Percentiles rank a stretch among this genome's conserved stretches.
Evolutionary conservation across 116 monocot genomes (phyloP).

Genomic region (Iris pallida): DNA sequence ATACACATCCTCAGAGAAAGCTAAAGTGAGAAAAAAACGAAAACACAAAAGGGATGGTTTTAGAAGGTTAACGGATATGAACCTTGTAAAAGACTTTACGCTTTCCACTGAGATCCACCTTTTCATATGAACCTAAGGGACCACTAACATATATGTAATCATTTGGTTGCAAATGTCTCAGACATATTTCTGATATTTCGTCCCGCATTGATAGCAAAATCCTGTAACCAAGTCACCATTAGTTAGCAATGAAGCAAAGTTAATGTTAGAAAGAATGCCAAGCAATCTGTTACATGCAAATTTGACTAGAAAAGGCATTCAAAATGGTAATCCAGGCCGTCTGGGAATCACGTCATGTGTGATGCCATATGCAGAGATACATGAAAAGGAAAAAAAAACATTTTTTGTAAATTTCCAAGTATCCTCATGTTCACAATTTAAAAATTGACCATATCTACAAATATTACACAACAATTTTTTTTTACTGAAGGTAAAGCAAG

Average conservation of each 20-base stretch:
- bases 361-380: too few species aligned
- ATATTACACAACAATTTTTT: too few species aligned
- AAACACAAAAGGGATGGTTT: background rate
- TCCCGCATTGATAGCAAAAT: conserved; percentile 39
- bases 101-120: conserved; percentile 27
- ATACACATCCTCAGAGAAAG: background rate
- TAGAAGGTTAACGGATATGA: background rate
- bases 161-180: conserved; percentile 49
- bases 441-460: too few species aligned
- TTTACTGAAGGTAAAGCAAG: too few species aligned
- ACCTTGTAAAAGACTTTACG: conserved; percentile 49
- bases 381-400: too few species aligned
- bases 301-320: too few species aligned
- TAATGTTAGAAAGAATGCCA: too few species aligned
- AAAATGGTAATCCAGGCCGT: too few species aligned
- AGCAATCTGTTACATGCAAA: too few species aligned
- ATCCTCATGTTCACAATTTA: too few species aligned
- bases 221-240: conserved; percentile 25
- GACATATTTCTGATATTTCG: conserved; percentile 45
- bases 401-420: too few species aligned
- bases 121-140: conserved; percentile 43
- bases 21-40: background rate
- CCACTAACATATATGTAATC: conserved; percentile 69
- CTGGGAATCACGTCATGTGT: too few species aligned
- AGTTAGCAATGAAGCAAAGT: conserved; percentile 1